These are phyloP conservation scores for Myriosclerotinia duriaeana DNA, from an alignment of 2,329 filamentous ascomycete genomes.

Conservation along the genomic window DNA sequence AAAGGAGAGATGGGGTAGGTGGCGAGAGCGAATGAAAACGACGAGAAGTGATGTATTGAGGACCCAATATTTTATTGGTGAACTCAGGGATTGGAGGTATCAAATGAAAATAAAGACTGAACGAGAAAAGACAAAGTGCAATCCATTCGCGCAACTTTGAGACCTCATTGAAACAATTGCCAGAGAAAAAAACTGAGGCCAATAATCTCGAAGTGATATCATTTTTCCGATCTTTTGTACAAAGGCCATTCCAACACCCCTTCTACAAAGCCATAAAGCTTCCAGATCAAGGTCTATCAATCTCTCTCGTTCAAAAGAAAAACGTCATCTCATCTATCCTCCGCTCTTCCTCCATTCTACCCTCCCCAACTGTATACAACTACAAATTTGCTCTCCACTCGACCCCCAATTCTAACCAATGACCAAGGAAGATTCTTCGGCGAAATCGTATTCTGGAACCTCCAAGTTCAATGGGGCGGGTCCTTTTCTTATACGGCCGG, in stretches of 20 bases:
- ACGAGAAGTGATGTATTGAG: too few relatives aligned
- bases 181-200: too few relatives aligned
- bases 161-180: too few relatives aligned
- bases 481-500: constrained; percentile 94
- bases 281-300: constrained; percentile 47
- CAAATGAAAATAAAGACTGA: too few relatives aligned
- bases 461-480: constrained; percentile 97
- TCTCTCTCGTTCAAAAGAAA: constrained; percentile 38
- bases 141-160: too few relatives aligned
- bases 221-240: constrained; percentile 26
- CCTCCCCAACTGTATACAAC: constrained; percentile 25
- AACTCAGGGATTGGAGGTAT: too few relatives aligned
- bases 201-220: constrained; percentile 16
- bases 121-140: too few relatives aligned
- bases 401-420: constrained; percentile 70
- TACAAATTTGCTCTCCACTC: constrained; percentile 10
- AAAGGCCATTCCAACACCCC: constrained; percentile 36
- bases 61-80: too few relatives aligned
- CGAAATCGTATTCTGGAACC: constrained; percentile 89
- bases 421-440: constrained; percentile 80
- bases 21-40: too few relatives aligned
- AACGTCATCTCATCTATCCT: constrained; percentile 11
- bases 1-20: too few relatives aligned
- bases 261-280: constrained; percentile 41
- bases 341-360: constrained; percentile 10